phyloP scores from a whole-genome alignment of 164 flowering plant genomes.

The Sextonia rubra region DNA sequence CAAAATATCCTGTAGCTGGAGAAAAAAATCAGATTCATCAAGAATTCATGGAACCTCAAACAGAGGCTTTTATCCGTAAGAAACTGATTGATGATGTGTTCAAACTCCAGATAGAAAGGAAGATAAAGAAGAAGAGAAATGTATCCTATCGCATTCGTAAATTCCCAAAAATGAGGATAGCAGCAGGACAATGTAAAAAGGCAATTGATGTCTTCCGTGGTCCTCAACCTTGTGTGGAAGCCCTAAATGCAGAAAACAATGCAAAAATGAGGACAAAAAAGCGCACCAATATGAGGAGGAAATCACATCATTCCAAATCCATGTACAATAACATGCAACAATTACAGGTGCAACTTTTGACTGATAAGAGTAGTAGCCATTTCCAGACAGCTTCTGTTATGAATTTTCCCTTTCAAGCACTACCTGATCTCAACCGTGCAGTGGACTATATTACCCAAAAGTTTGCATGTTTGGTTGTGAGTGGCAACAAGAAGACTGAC shows the following conservation, averaged over 20 bases:
- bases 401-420: constrained; percentile 27
- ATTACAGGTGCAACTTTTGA: not conserved
- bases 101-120: constrained; percentile 10
- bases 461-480: constrained; percentile 38
- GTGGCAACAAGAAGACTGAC: constrained; percentile 17
- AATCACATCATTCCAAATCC: constrained; percentile 8
- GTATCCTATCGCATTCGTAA: constrained; percentile 22
- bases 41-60: not conserved
- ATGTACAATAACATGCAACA: constrained; percentile 2
- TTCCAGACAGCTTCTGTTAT: constrained; percentile 16
- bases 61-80: not conserved
- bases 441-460: constrained; percentile 38
- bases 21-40: not conserved
- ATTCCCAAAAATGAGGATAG: constrained; percentile 28
- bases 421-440: constrained; percentile 15
- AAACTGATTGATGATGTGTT: constrained; percentile 14
- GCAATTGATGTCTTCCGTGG: constrained; percentile 12
- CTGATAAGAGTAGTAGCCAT: not conserved
- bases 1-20: not conserved
- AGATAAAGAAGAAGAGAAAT: constrained; percentile 39
- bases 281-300: constrained; percentile 29
- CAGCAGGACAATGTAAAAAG: constrained; percentile 9
- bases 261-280: constrained; percentile 33
- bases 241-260: constrained; percentile 23
- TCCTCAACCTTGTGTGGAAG: constrained; percentile 28